phyloP scores from a whole-genome alignment of 2,329 filamentous ascomycete species.

The Fusarium sp. region DNA sequence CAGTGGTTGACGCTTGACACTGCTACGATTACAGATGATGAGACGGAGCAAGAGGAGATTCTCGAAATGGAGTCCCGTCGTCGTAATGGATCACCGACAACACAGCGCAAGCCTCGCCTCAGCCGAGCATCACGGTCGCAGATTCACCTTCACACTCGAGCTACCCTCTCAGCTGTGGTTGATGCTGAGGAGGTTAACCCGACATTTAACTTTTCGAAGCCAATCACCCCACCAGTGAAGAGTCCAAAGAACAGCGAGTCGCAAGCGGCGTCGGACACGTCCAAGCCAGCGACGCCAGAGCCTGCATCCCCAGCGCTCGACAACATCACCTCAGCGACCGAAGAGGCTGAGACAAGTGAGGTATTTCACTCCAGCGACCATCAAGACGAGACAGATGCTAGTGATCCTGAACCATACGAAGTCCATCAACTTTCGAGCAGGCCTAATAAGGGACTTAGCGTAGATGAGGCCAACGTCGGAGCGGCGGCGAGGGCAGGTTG shows the following conservation, averaged over 20 bases:
- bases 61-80: constrained; percentile 57
- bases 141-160: constrained; percentile 49
- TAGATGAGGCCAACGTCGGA: constrained; percentile 15
- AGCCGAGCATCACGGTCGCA: constrained; percentile 59
- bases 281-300: constrained; percentile 27
- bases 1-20: constrained; percentile 55
- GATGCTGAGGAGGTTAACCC: constrained; percentile 34
- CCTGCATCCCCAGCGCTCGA: constrained; percentile 19
- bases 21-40: constrained; percentile 57
- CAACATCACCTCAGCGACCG: constrained; percentile 44
- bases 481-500: constrained; percentile 39
- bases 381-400: constrained; percentile 53
- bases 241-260: neutral
- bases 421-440: constrained; percentile 17
- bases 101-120: constrained; percentile 57
- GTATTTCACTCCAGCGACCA: constrained; percentile 52
- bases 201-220: constrained; percentile 57
- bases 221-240: constrained; percentile 45
- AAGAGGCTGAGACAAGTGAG: constrained; percentile 53
- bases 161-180: constrained; percentile 32
- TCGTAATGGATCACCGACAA: constrained; percentile 44
- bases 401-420: constrained; percentile 52
- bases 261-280: constrained; percentile 6
- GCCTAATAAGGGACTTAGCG: constrained; percentile 8
- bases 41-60: constrained; percentile 60